A percentile compares a stretch with the other conserved stretches of the same genome.
Conservation (phyloP, 2,329 filamentous ascomycete genomes). For the Furcasterigmium sp. region DNA sequence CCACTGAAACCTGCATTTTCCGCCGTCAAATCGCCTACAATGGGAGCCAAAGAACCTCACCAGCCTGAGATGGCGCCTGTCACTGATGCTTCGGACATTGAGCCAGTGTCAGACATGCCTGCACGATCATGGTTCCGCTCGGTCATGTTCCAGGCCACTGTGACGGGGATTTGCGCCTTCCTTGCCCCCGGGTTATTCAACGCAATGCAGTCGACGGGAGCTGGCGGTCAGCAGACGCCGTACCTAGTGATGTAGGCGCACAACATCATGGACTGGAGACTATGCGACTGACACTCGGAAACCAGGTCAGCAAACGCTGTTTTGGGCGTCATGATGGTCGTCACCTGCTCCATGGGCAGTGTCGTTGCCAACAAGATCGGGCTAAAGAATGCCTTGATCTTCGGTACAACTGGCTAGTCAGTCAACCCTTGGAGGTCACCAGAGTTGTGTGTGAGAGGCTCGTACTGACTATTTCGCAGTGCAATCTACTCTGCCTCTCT, state of each 20-base stretch:
- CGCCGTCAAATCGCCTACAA: too few species aligned
- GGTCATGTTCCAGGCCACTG: constrained; percentile 20
- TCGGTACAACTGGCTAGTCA: constrained; percentile 25
- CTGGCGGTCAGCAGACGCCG: constrained; percentile 20
- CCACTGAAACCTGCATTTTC: too few species aligned
- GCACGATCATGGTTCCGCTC: constrained; percentile 19
- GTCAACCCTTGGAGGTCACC: too few species aligned
- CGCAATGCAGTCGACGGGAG: constrained; percentile 21
- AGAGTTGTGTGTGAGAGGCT: too few species aligned
- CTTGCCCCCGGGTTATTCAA: constrained; percentile 22
- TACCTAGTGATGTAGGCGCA: constrained; percentile 20
- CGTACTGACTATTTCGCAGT: not conserved
- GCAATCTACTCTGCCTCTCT: constrained; percentile 27
- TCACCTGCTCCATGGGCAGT: constrained; percentile 25
- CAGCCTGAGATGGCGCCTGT: too few species aligned
- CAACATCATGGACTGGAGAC: too few species aligned
- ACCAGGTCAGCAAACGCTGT: constrained; percentile 29
- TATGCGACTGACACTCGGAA: not conserved
- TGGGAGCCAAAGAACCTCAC: too few species aligned
- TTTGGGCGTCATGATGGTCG: constrained; percentile 27
- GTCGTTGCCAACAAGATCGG: constrained; percentile 26
- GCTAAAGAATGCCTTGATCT: constrained; percentile 22
- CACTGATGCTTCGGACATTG: too few species aligned
- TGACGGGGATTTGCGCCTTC: constrained; percentile 18
- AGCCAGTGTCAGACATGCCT: too few species aligned